phyloP scores from a whole-genome alignment of 805 yeast genomes.

The Danielia oregonensis region DNA sequence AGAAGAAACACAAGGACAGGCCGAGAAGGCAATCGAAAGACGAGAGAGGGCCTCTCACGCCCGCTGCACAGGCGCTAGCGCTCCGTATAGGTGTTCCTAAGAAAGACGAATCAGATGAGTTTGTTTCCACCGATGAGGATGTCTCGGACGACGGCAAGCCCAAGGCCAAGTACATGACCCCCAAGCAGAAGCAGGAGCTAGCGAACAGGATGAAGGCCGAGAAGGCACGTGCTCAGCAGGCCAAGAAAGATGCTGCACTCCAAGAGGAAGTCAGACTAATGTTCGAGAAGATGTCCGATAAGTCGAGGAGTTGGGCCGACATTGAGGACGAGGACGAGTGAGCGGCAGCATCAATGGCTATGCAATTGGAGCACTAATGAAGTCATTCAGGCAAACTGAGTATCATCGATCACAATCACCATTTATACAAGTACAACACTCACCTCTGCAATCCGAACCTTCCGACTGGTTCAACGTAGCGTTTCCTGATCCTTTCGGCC shows the following conservation, averaged over 20 bases:
- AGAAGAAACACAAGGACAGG: neutral
- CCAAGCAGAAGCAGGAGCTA: slow-evolving; percentile 9
- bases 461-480: too few species aligned
- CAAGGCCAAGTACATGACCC: slow-evolving; percentile 7
- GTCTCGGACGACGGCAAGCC: slow-evolving; percentile 1
- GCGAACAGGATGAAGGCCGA: slow-evolving; percentile 7
- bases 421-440: too few species aligned
- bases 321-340: slow-evolving; percentile 25
- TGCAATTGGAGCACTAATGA: too few species aligned
- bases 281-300: slow-evolving; percentile 27
- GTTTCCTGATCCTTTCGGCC: too few species aligned
- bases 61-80: slow-evolving; percentile 32
- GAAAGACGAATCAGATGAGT: neutral
- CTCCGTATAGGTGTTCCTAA: slow-evolving; percentile 21
- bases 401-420: too few species aligned
- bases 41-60: slow-evolving; percentile 24
- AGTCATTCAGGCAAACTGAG: too few species aligned
- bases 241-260: slow-evolving; percentile 16
- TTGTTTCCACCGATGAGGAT: slow-evolving; percentile 2
- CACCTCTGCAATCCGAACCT: too few species aligned
- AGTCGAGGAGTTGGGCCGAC: slow-evolving; percentile 31
- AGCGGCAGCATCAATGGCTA: too few species aligned
- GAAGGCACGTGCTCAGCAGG: slow-evolving; percentile 4
- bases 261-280: slow-evolving; percentile 24
- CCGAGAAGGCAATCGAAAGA: slow-evolving; percentile 1